These are phyloP conservation scores for Neurospora discreta DNA, from an alignment of 495 filamentous ascomycete species.

Conservation along the genomic window DNA sequence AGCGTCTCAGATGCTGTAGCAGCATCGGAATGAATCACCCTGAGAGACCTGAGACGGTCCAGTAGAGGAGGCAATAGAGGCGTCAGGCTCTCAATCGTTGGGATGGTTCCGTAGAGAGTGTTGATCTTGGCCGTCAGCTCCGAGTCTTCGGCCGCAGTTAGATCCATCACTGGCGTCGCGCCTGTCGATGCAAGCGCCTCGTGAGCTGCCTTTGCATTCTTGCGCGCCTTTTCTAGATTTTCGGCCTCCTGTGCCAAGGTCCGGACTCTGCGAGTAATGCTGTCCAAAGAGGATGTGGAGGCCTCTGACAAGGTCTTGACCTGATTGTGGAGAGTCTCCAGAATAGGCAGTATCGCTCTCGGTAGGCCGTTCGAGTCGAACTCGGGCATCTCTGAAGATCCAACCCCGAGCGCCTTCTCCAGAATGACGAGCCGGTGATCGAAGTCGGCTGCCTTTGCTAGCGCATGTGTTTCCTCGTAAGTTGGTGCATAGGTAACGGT, in stretches of 20 bases:
- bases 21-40: conserved; percentile 77
- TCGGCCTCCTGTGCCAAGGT: conserved; percentile 73
- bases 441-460: conserved; percentile 78
- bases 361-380: conserved; percentile 43
- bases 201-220: conserved; percentile 56
- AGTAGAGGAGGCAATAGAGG: conserved; percentile 79
- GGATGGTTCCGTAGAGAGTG: conserved; percentile 78
- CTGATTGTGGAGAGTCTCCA: conserved; percentile 67
- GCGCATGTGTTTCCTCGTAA: conserved; percentile 50
- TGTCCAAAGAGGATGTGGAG: conserved; percentile 58
- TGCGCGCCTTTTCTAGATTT: conserved; percentile 58
- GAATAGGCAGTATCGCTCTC: conserved; percentile 63
- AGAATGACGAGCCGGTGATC: conserved; percentile 67
- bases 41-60: conserved; percentile 72
- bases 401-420: conserved; percentile 73
- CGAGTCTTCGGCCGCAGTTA: conserved; percentile 30
- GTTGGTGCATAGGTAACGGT: conserved; percentile 44
- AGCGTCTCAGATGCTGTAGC: conserved; percentile 74
- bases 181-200: conserved; percentile 43
- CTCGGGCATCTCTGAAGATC: conserved; percentile 53
- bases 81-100: conserved; percentile 77
- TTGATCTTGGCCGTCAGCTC: conserved; percentile 81
- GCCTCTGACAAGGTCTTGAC: conserved; percentile 53
- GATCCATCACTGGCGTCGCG: conserved; percentile 23
- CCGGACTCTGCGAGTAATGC: conserved; percentile 59